These are phyloP conservation scores for Gastrodia elata DNA, from an alignment of 106 monocot species.

Conservation along the genomic window DNA sequence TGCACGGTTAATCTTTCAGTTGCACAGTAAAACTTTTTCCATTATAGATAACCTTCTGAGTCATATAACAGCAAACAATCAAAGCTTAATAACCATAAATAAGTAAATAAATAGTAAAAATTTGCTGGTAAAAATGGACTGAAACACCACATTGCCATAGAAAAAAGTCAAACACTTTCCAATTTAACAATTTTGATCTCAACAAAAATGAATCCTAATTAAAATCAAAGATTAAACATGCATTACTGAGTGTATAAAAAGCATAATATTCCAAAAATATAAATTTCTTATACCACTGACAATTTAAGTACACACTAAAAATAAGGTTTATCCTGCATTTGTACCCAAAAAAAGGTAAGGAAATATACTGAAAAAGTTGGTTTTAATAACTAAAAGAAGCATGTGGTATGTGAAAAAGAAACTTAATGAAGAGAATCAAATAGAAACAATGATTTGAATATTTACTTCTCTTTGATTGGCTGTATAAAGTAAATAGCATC, in stretches of 20 bases:
- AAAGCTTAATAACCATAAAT: background rate
- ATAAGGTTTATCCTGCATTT: background rate
- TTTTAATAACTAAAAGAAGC: background rate
- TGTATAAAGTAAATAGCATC: conserved; percentile 97
- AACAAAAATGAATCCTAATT: background rate
- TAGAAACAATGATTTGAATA: conserved; percentile 5
- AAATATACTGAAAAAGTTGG: background rate
- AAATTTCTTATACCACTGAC: background rate
- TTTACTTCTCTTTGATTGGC: conserved; percentile 87
- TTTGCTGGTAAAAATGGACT: background rate
- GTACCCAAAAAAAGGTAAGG: background rate
- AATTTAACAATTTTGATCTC: background rate
- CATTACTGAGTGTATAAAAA: background rate
- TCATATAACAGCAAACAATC: background rate
- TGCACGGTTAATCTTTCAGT: too few species aligned
- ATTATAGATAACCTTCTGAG: background rate
- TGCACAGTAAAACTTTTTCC: too few species aligned
- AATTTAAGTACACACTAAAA: background rate
- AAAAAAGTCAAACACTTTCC: background rate
- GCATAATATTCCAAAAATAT: background rate
- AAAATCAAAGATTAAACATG: background rate
- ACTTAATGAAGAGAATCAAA: background rate
- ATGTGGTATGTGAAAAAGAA: background rate
- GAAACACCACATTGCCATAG: background rate
- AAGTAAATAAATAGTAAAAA: background rate